Evolutionary conservation across 345 rosid genomes (phyloP), one percentile per base, ranked within the genome.

Genomic region (Brassica rapa): DNA sequence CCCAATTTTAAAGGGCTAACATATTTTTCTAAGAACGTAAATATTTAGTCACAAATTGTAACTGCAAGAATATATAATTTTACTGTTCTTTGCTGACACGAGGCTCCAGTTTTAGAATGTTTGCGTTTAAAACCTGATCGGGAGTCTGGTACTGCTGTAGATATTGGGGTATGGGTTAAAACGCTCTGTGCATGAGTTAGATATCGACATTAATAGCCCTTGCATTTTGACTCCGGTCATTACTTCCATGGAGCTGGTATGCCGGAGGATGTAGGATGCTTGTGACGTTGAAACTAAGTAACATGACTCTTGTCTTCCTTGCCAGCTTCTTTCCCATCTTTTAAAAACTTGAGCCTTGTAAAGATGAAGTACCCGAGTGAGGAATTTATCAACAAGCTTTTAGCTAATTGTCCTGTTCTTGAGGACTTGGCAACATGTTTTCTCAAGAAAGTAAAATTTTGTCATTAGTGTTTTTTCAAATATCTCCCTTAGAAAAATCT

Each of bases 101-200:
- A 12, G n/a, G 71, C 37, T 51, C 77, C 35, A 3, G 63, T 64
- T n/a, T 37, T 74, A 64, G 71, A 64, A 23, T 51, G 35, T 23
- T 74, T 74, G 35, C 77, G 56, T 64, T 23, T 74, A 32, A 74
- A 51, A 30, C 55, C n/a, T 49, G 7, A 4, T 74, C 4, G 15
- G 4, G 5, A 8, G 77, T 49, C 55, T 49, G 55, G 21, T 23
- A 51, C 23, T 63, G 51, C 62, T 1, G 33, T 49, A 73, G 59
- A 72, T 72, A 4, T 21, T 1, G 68, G 16, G 2, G 16, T 61
- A 25, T 72, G 76, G 68, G 5, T 73, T 29, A 49, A 60, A 62
- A 73, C 60, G 69, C 49, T 59, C 32, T 16, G 32, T 73, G 32
- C 77, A 60, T 12, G 69, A 62, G 62, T 41, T 73, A 49, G 55